Conservation (phyloP, 805 yeast species). For the Alloascoidea africana region DNA sequence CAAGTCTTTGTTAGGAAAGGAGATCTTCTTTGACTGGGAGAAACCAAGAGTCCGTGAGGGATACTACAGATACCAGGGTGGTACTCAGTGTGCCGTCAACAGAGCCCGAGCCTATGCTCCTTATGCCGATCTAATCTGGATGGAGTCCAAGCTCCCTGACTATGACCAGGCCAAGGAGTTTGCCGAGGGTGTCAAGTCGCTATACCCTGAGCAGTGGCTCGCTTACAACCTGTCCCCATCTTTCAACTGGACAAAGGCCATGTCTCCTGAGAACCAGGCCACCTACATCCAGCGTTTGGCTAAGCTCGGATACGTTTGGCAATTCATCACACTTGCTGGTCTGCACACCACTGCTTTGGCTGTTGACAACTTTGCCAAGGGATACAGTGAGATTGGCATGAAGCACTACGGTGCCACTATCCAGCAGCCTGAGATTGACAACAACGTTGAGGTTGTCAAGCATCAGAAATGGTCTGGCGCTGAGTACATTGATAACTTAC, state of each 20-base stretch:
- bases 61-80: conserved; percentile 90
- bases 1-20: conserved; percentile 60
- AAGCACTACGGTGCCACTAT: conserved; percentile 84
- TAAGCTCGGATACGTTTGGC: conserved; percentile 90
- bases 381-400: conserved; percentile 77
- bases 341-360: conserved; percentile 92
- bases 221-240: conserved; percentile 95
- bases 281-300: conserved; percentile 81
- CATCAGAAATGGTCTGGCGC: conserved; percentile 99
- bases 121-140: conserved; percentile 92
- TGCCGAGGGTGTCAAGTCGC: conserved; percentile 76
- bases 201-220: conserved; percentile 84
- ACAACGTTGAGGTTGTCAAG: conserved; percentile 88
- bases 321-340: conserved; percentile 94
- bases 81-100: conserved; percentile 94
- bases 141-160: conserved; percentile 95
- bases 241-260: conserved; percentile 94
- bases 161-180: conserved; percentile 88
- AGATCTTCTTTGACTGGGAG: conserved; percentile 88
- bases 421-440: conserved; percentile 78
- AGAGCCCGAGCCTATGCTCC: conserved; percentile 94
- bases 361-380: conserved; percentile 68
- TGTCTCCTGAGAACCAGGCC: conserved; percentile 76
- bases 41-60: conserved; percentile 93
- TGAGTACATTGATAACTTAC: conserved; percentile 81